Percentiles rank a stretch among this genome's conserved stretches.
Evolutionary conservation across 208 protist species (phyloP).

Genomic region (Leishmania martiniquensis): DNA sequence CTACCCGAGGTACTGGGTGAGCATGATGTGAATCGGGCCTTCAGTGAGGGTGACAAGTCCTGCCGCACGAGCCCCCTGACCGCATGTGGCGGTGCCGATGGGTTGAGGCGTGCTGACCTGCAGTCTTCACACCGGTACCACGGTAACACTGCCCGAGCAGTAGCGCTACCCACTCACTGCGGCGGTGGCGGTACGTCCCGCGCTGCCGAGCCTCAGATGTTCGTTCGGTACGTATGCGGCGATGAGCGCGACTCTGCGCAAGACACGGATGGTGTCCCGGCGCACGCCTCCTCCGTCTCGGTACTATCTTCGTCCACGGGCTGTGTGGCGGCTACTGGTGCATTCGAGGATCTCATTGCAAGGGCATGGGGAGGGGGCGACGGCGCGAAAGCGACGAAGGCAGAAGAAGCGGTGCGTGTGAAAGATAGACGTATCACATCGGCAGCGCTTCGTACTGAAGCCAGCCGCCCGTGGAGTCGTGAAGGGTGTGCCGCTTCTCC

Average conservation of each 20-base stretch:
- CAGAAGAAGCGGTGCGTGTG: background rate
- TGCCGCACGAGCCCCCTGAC: background rate
- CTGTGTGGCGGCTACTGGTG: background rate
- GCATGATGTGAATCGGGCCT: background rate
- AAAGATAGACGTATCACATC: background rate
- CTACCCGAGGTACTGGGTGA: background rate
- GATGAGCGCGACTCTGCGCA: background rate
- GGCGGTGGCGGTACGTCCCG: background rate
- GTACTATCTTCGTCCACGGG: background rate
- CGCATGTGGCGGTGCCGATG: background rate
- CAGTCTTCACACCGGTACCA: background rate
- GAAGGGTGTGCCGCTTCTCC: background rate
- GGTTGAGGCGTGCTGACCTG: background rate
- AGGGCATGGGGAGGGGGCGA: slow-evolving; percentile 20
- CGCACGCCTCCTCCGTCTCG: background rate
- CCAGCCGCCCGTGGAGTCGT: background rate
- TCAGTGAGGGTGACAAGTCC: background rate
- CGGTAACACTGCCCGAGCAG: background rate
- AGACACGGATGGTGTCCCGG: background rate
- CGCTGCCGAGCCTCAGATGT: background rate
- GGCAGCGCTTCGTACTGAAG: background rate
- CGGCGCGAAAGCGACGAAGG: background rate
- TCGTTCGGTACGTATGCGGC: slow-evolving; percentile 1
- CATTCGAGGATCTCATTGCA: slow-evolving; percentile 23
- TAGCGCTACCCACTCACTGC: background rate